phyloP scores from a whole-genome alignment of 1,284 basidiomycete species.

The Cystobasidium sp. region DNA sequence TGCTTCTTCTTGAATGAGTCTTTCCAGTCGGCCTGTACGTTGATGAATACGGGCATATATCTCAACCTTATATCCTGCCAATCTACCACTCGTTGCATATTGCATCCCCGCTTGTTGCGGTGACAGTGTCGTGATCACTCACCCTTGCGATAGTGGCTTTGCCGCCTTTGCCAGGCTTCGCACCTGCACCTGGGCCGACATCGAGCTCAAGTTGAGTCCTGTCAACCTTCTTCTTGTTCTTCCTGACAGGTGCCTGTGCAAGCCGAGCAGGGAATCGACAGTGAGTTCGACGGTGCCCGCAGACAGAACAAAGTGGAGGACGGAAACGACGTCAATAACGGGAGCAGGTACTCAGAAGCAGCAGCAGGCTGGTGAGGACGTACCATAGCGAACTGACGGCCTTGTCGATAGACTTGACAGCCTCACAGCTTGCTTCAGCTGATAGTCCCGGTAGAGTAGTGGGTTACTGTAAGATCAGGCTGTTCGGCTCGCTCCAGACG shows the following conservation, averaged over 20 bases:
- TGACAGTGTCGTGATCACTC: constrained; percentile 13
- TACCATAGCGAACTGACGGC: neutral
- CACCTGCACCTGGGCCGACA: constrained; percentile 23
- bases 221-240: constrained; percentile 33
- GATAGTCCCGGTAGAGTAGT: neutral
- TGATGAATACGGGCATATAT: neutral
- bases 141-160: constrained; percentile 39
- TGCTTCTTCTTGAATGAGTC: constrained; percentile 95
- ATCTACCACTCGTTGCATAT: neutral
- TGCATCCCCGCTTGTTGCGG: no score
- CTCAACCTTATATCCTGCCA: neutral
- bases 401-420: neutral
- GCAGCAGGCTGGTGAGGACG: neutral
- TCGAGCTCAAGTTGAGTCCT: constrained; percentile 41
- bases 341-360: neutral
- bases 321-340: constrained; percentile 6
- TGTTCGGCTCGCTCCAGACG: neutral
- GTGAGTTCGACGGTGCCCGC: neutral
- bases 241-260: constrained; percentile 33
- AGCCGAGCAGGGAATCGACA: neutral
- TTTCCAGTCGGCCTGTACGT: constrained; percentile 87
- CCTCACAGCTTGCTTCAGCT: neutral
- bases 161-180: constrained; percentile 42
- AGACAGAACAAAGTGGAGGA: neutral
- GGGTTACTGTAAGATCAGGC: constrained; percentile 5